Percentiles rank a stretch among this genome's conserved stretches.
Conservation (phyloP, 345 rosid genomes). For the Cardamine occulta region DNA sequence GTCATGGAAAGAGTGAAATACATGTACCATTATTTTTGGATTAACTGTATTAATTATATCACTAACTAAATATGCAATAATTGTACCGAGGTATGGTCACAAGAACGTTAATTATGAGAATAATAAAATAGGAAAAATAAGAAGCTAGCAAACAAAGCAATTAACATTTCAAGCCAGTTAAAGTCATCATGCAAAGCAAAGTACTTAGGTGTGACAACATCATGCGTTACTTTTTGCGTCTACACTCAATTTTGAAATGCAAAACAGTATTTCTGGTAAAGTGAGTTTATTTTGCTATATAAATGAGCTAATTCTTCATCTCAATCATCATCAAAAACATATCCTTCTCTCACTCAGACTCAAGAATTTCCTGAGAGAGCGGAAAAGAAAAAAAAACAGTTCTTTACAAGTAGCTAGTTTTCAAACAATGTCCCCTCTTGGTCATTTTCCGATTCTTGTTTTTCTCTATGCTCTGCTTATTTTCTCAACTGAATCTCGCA, state of each 20-base stretch:
- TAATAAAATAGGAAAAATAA: neutral
- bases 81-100: neutral
- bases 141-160: slow-evolving; percentile 34
- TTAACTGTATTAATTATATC: neutral
- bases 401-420: neutral
- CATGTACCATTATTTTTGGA: neutral
- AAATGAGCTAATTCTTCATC: neutral
- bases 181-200: slow-evolving; percentile 10
- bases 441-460: slow-evolving; percentile 33
- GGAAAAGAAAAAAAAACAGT: neutral
- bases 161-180: slow-evolving; percentile 37
- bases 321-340: neutral
- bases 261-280: neutral
- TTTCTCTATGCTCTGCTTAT: slow-evolving; percentile 31
- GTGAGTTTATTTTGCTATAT: neutral
- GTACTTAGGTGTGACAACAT: slow-evolving; percentile 34
- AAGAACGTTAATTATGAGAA: neutral
- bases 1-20: neutral
- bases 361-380: slow-evolving; percentile 4
- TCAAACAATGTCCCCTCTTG: slow-evolving; percentile 36
- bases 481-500: slow-evolving; percentile 32
- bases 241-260: slow-evolving; percentile 24
- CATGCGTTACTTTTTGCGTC: slow-evolving; percentile 40
- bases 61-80: slow-evolving; percentile 1
- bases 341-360: slow-evolving; percentile 13